These are phyloP conservation scores for Tagetes patula DNA, from an alignment of 129 eudicot species.

Conservation along the genomic window DNA sequence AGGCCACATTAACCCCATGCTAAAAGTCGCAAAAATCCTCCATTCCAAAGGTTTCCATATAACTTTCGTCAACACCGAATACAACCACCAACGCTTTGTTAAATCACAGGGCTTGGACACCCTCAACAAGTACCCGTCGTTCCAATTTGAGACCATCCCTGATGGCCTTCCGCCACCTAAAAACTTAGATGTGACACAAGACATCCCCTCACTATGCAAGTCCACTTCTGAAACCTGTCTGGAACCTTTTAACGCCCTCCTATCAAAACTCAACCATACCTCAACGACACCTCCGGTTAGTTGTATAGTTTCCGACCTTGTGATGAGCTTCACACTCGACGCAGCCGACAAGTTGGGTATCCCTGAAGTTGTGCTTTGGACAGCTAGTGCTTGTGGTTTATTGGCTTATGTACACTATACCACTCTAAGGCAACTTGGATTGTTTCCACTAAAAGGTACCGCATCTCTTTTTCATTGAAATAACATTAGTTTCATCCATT, in stretches of 20 bases:
- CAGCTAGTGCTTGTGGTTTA: slow-evolving; percentile 34
- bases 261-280: slow-evolving; percentile 18
- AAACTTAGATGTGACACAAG: slow-evolving; percentile 32
- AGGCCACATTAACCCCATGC: slow-evolving; percentile 54
- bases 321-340: slow-evolving; percentile 38
- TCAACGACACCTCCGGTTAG: slow-evolving; percentile 28
- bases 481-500: background rate
- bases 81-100: slow-evolving; percentile 40
- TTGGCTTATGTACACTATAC: slow-evolving; percentile 27
- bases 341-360: slow-evolving; percentile 32
- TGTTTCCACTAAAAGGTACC: slow-evolving; percentile 25
- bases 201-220: slow-evolving; percentile 23
- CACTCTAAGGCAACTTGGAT: slow-evolving; percentile 23
- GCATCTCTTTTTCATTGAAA: background rate
- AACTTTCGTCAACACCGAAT: slow-evolving; percentile 55
- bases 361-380: slow-evolving; percentile 33
- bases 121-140: slow-evolving; percentile 19
- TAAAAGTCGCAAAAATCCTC: slow-evolving; percentile 43
- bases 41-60: slow-evolving; percentile 44
- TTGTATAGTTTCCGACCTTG: slow-evolving; percentile 39
- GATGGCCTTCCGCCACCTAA: slow-evolving; percentile 52
- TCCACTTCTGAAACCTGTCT: slow-evolving; percentile 25
- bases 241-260: slow-evolving; percentile 26
- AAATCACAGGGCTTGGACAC: slow-evolving; percentile 34
- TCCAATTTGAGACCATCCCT: slow-evolving; percentile 45